Percentiles rank a stretch among this genome's conserved stretches.
Conservation (phyloP, 345 rosid species). For the Balakata baccata region DNA sequence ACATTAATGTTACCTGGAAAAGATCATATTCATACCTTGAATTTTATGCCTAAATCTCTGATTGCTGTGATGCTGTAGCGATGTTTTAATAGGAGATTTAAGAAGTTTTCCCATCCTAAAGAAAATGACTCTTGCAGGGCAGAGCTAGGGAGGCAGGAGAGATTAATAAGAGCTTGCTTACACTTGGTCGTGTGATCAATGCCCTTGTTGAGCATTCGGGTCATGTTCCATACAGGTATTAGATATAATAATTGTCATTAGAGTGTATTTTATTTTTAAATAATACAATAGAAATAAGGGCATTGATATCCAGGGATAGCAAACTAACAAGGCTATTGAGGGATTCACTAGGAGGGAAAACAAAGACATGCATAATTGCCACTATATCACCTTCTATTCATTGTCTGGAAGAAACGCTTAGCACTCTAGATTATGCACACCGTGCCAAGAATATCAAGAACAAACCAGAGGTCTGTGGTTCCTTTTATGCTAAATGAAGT, state of each 20-base stretch:
- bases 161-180: slow-evolving; percentile 96
- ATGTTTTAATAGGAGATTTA: neutral
- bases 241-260: neutral
- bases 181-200: slow-evolving; percentile 95
- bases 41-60: neutral
- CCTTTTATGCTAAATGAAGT: neutral
- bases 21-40: neutral
- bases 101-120: neutral
- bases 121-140: slow-evolving; percentile 57
- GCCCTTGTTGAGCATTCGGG: slow-evolving; percentile 98
- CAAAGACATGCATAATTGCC: slow-evolving; percentile 98
- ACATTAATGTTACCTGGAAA: neutral
- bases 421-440: slow-evolving; percentile 96
- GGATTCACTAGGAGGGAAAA: slow-evolving; percentile 97
- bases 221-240: slow-evolving; percentile 91
- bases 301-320: slow-evolving; percentile 70
- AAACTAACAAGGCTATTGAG: slow-evolving; percentile 92
- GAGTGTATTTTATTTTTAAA: slow-evolving; percentile 4
- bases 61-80: neutral
- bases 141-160: slow-evolving; percentile 99
- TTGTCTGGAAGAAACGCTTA: slow-evolving; percentile 95
- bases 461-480: slow-evolving; percentile 76
- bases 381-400: slow-evolving; percentile 89
- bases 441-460: slow-evolving; percentile 99
- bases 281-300: slow-evolving; percentile 17